Evolutionary conservation across 2,329 filamentous ascomycete species (phyloP).

Genomic region (Leptographium flavum): DNA sequence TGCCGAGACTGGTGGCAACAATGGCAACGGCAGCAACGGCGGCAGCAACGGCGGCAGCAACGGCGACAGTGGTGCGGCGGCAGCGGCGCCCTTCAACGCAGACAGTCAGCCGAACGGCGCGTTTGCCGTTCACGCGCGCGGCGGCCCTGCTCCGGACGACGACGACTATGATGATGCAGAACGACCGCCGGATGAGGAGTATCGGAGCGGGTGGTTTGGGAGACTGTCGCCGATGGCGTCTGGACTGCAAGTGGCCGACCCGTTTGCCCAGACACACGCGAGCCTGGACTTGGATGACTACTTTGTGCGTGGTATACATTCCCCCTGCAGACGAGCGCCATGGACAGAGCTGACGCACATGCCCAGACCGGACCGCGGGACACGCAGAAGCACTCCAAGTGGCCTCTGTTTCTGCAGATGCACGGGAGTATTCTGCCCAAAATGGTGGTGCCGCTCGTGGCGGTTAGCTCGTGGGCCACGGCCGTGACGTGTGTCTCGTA

Average conservation of each 20-base stretch:
- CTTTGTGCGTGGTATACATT: slow-evolving; percentile 21
- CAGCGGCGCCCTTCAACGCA: neutral
- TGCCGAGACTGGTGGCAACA: too few species aligned
- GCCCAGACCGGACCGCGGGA: slow-evolving; percentile 45
- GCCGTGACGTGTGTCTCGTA: slow-evolving; percentile 34
- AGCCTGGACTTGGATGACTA: slow-evolving; percentile 29
- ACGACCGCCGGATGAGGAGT: slow-evolving; percentile 1
- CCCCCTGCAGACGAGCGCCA: neutral
- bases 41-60: neutral
- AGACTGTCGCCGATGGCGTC: slow-evolving; percentile 16
- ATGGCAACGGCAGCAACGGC: neutral
- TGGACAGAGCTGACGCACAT: neutral
- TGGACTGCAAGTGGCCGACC: slow-evolving; percentile 15
- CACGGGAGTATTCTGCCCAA: slow-evolving; percentile 61
- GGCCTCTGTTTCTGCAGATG: slow-evolving; percentile 62
- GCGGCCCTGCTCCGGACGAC: neutral
- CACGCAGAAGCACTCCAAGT: slow-evolving; percentile 61
- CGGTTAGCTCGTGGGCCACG: slow-evolving; percentile 52
- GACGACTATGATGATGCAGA: neutral
- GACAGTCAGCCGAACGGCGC: neutral
- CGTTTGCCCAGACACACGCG: slow-evolving; percentile 17
- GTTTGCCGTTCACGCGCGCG: neutral
- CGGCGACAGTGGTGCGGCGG: neutral
- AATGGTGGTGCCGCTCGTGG: slow-evolving; percentile 55
- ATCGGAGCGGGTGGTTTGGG: slow-evolving; percentile 6